Evolutionary conservation across 441 rosid species (phyloP), one percentile per base, ranked within the genome.

Genomic region (Adansonia rubrostipa): DNA sequence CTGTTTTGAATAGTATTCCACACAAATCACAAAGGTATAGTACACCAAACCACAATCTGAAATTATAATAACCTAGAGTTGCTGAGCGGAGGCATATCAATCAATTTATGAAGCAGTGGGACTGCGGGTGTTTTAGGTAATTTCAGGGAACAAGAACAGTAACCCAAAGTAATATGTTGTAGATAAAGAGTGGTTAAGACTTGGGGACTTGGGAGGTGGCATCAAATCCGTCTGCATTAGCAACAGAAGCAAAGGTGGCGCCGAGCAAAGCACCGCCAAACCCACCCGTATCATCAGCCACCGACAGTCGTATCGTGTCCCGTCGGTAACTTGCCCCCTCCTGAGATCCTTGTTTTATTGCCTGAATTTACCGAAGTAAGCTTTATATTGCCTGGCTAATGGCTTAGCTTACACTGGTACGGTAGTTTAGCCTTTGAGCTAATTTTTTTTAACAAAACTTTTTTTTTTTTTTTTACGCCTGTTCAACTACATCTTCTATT

Each of bases 191-290:
- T 53, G 76, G 20, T 65, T 65, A 67, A 36, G 56, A 13, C n/a
- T 14, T 51, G 5, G 33, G 24, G 33, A 28, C 33, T 28, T 28
- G 33, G 33, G 33, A 10, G 22, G 2, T 13, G 71, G 79, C 67
- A 13, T 47, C 19, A 54, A 42, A 65, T 9, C 74, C 74, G 83
- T 56, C 64, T 74, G 36, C 64, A 57, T 44, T 47, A 15, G 75
- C 80, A 65, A 71, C 63, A 47, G 45, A 22, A 66, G 76, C 22
- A 56, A 5, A 4, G 44, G 2, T 40, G 44, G 44, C 66, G 42
- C 33, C 20, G 76, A 44, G 47, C 62, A 24, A 76, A 68, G 69
- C 77, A 62, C 80, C 73, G 20, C 6, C 76, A 28, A 53, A 36
- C 73, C 24, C 20, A 33, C 63, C 28, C 33, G 20, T 60, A 11